A percentile compares a stretch with the other conserved stretches of the same genome.
Conservation (phyloP, 257 asterid species). For the Solanum pimpinellifolium region DNA sequence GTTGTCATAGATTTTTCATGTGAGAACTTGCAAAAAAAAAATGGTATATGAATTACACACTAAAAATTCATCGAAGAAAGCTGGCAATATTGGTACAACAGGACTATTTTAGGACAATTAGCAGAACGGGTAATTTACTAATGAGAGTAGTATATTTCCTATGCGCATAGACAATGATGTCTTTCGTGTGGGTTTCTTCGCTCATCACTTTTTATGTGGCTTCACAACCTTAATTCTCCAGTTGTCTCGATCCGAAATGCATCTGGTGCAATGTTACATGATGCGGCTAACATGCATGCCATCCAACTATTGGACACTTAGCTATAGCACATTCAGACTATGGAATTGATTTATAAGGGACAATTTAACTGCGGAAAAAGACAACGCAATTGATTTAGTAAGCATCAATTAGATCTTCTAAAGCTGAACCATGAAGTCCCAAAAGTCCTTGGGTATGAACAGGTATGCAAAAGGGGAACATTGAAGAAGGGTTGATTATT, state of each 20-base stretch:
- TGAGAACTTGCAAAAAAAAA: neutral
- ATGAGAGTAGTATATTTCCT: neutral
- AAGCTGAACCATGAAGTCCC: neutral
- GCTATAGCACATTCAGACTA: neutral
- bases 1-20: neutral
- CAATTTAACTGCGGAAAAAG: neutral
- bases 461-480: neutral
- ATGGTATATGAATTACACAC: neutral
- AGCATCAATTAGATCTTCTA: neutral
- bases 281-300: neutral
- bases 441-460: neutral
- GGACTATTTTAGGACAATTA: neutral
- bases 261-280: neutral
- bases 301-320: neutral
- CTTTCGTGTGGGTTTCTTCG: neutral
- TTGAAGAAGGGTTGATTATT: neutral
- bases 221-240: neutral
- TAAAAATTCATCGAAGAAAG: neutral
- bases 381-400: neutral
- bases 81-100: neutral
- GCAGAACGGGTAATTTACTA: neutral
- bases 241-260: neutral
- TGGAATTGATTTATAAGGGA: neutral
- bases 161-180: neutral
- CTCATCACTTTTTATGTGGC: neutral